Conservation (phyloP, 2,329 filamentous ascomycete species). For the Cadophora sp. region DNA sequence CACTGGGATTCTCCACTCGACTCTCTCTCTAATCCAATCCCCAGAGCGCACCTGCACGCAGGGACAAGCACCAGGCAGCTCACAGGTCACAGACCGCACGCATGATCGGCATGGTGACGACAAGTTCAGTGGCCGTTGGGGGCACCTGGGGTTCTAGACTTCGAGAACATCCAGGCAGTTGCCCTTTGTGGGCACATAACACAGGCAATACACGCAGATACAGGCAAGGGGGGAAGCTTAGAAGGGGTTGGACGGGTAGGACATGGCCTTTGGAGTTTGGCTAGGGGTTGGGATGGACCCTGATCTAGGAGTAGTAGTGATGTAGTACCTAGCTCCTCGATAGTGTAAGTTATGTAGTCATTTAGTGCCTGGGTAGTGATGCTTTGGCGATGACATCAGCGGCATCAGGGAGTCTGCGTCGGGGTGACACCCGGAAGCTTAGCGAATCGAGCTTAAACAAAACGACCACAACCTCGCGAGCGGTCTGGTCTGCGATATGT, state of each 20-base stretch:
- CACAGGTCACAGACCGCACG: conserved; percentile 2
- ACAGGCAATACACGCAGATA: neutral
- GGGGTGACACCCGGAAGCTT: neutral
- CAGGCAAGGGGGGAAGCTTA: neutral
- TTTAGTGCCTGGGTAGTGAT: neutral
- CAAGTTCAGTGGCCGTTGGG: conserved; percentile 16
- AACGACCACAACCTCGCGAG: neutral
- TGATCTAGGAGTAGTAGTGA: neutral
- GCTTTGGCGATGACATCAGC: conserved; percentile 5
- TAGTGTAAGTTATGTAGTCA: too few species aligned
- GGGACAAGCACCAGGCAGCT: neutral
- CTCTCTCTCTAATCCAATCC: neutral
- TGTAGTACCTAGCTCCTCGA: too few species aligned
- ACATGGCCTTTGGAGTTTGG: neutral
- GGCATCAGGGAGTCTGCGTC: neutral
- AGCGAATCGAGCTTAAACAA: too few species aligned
- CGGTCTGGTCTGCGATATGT: too few species aligned
- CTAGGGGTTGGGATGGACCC: conserved; percentile 2
- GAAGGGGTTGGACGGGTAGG: neutral
- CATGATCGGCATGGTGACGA: conserved; percentile 25
- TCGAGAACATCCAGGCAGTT: neutral
- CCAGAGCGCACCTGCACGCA: neutral
- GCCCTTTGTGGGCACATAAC: conserved; percentile 12
- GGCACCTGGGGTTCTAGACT: conserved; percentile 12
- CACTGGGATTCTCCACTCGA: neutral